Base-by-base conservation (phyloP, 805 yeast species). In the Suhomyces vadensis region DNA sequence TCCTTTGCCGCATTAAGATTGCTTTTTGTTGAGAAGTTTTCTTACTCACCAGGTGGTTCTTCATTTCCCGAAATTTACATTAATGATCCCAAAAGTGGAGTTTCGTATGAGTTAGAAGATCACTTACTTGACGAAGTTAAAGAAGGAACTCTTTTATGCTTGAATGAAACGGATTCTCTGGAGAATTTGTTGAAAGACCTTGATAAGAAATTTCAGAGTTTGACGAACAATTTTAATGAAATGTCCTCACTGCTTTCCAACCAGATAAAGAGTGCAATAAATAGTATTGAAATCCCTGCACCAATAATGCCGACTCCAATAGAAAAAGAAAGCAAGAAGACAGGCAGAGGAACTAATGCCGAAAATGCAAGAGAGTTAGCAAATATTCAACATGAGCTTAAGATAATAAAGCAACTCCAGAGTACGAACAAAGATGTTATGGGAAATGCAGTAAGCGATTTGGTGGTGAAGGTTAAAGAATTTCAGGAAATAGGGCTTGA, bases 81-180 rank as follows among this genome's bases (percentile, higher is more conserved):
- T 5, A 81, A 76, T 48, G 95, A 87, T 47, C 74, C 77, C 0
- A 60, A 65, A 2, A 71, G 76, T 24, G 78, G 77, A 0, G 74
- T 90, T 1, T 74, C 84, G 1, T 94, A 87, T 58, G 97, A 92
- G 60, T 64, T 92, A 17, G 97, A 91, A 49, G 91, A 89, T 31
- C 71, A 70, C 13, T 63, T 74, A 20, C 58, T 88, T n/a, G 57
- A 54, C 9, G 91, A 85, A 31, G 70, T 92, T 1, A 60, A 63
- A 37, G 73, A 74, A 2, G 90, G 89, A 0, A 71, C 81, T 2
- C 64, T 89, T 2, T 59, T 92, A 6, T 73, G 82, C 0, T 64
- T 87, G 24, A 75, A 78, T 37, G 82, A 82, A 46, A 71, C 77
- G 20, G 73, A 60, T 14, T 33, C 50, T 5, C 56, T 41, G 52